Base-by-base conservation (phyloP, 371 early-diverging fungal genomes). In the Rhizopus stolonifer region DNA sequence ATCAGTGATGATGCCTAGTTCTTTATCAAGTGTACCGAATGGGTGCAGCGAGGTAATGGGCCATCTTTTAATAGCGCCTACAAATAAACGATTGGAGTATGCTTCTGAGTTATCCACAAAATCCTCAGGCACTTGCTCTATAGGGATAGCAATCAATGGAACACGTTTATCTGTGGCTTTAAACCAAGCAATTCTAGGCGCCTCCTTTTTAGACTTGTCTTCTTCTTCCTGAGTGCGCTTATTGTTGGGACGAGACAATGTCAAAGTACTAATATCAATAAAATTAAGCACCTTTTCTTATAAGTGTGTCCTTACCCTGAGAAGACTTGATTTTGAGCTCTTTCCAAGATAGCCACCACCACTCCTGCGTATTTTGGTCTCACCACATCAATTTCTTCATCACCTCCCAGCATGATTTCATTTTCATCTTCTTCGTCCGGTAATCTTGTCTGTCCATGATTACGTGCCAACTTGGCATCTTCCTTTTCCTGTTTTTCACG, bases 161-260 rank as follows among this genome's bases (percentile, higher is more conserved):
- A 89, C 81, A 13, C 92, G 86, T 47, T 83, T 82, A 70, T 92
- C 92, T 4, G 83, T 84, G 7, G 94, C 92, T 67, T 83, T 85
- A 77, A 94, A 93, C 92, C 92, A 93, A 8, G 87, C 82, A 38
- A 86, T 83, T 29, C 81, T 58, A 3, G 82, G 79, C 4, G 60
- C 62, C 29, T 58, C 59, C 42, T 60, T 60, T n/a, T 61, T 56
- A 3, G 58, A 69, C 53, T 72, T 69, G 25, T 64, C 61, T 61
- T 55, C 29, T 23, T 68, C 79, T 40, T 67, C 71, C 19, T 50
- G 51, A 22, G 77, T 77, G 39, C 83, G 77, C 43, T 83, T 81
- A 48, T 74, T 77, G 59, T 79, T 83, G 36, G 84, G 84, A 1
- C 84, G 73, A 58, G 71, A 70, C 48, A 83, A 59, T 5, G 79